Base-by-base conservation (phyloP, 306 rosid species). In the Calophaca sinica region DNA sequence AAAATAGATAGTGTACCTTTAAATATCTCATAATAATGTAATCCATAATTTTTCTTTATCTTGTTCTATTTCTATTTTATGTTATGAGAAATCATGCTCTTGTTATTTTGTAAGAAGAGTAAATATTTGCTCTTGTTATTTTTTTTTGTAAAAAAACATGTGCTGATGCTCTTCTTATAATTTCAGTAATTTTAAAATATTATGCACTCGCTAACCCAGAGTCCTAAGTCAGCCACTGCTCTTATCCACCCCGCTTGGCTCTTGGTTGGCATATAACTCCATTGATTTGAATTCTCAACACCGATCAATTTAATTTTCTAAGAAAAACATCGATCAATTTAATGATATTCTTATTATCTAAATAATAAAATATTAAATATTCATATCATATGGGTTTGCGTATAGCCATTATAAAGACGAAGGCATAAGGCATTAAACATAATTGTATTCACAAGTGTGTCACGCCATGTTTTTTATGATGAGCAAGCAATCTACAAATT, bases 391-490 rank as follows among this genome's bases (percentile, higher is more conserved):
- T 52, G 60, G 2, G 6, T 57, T 55, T 58, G 44, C 35, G 7
- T 45, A 60, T n/a, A 62, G 12, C 26, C 44, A 60, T 7, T 36
- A 72, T 31, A 28, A 73, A 59, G 5, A 80, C 6, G 35, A 45
- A 39, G 26, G 26, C 52, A 42, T 42, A 31, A 20, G 26, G 26
- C 7, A 35, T 46, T 7, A 58, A 55, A 55, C 31, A 33, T 52
- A 59, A 32, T 26, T 70, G 26, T 79, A 42, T 62, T 11, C 54
- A 41, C 35, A 74, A 10, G 33, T 72, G 15, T 74, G 39, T 41
- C 12, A 81, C 60, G 15, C 60, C 52, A 26, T 73, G 62, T 45
- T 82, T 50, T 78, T 73, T 67, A 66, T 14, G 10, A 42, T 14
- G 36, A 73, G 3, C 36, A 73, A 78, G 3, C 52, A 59, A 73